These are phyloP conservation scores for Lithospermum erythrorhizon DNA, from an alignment of 257 asterid species.

Conservation along the genomic window DNA sequence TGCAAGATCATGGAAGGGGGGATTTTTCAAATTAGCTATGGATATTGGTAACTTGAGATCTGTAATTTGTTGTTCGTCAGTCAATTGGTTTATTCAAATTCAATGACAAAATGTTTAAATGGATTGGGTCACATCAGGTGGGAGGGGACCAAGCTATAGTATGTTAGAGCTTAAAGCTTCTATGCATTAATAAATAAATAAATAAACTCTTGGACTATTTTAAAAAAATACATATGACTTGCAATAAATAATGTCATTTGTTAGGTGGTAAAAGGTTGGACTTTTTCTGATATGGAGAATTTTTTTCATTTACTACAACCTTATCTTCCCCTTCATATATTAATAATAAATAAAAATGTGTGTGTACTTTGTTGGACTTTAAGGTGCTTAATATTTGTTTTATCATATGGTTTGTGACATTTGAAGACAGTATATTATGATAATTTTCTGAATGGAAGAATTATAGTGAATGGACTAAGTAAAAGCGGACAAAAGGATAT, in stretches of 20 bases:
- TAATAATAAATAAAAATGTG: no score
- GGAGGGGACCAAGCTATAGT: conserved; percentile 11
- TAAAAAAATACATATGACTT: background rate
- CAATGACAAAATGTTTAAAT: conserved; percentile 21
- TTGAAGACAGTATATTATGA: no score
- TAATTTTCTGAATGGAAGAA: background rate
- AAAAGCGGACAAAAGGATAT: background rate
- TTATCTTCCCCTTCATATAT: no score
- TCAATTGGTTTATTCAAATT: background rate
- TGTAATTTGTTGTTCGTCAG: conserved; percentile 1
- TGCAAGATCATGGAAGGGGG: no score
- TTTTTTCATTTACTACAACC: background rate
- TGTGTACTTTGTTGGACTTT: background rate
- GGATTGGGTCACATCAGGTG: conserved; percentile 75
- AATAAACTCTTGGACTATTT: no score
- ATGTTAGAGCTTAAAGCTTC: conserved; percentile 19
- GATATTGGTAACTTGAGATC: background rate
- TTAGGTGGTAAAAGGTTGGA: background rate
- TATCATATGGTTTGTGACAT: no score
- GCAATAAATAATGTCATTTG: background rate
- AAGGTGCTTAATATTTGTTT: no score
- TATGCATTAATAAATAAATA: background rate
- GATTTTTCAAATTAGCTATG: no score
- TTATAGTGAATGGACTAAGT: background rate
- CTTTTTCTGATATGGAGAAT: background rate